These are phyloP conservation scores for Aureobasidium lini DNA, from an alignment of 2,329 filamentous ascomycete genomes.

Conservation along the genomic window DNA sequence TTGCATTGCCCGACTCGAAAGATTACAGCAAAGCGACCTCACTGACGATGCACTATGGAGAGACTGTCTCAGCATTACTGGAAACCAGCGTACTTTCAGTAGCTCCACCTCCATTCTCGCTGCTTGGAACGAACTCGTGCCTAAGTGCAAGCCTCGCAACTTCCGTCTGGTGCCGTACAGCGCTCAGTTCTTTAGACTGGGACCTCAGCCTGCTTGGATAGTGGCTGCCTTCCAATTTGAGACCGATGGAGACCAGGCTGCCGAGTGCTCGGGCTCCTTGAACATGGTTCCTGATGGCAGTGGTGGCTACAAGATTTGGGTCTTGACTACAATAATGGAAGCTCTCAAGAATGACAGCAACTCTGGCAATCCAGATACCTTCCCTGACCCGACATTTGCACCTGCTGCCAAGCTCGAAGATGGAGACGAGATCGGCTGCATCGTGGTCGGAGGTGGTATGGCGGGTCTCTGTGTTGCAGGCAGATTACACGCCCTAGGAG, in stretches of 20 bases:
- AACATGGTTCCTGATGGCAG: conserved; percentile 27
- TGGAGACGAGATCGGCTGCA: conserved; percentile 22
- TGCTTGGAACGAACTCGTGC: conserved; percentile 29
- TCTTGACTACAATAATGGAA: conserved; percentile 30
- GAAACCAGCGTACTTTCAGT: conserved; percentile 50
- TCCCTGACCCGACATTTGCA: background rate
- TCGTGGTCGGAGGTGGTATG: conserved; percentile 37
- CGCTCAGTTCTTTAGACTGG: conserved; percentile 21
- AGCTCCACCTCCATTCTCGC: conserved; percentile 35
- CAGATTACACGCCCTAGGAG: conserved; percentile 35
- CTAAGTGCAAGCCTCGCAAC: conserved; percentile 26
- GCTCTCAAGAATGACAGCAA: conserved; percentile 31
- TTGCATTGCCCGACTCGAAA: conserved; percentile 10
- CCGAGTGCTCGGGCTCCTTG: conserved; percentile 28
- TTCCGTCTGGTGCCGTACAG: conserved; percentile 14
- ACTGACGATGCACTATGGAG: conserved; percentile 37
- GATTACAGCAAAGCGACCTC: conserved; percentile 10
- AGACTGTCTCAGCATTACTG: conserved; percentile 50
- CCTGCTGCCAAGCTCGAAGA: conserved; percentile 12
- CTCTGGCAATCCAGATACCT: conserved; percentile 20
- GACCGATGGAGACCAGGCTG: conserved; percentile 19
- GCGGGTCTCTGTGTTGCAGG: conserved; percentile 38
- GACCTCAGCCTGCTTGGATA: conserved; percentile 19
- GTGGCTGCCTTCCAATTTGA: conserved; percentile 26
- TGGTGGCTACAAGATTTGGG: conserved; percentile 34